Conservation (phyloP, 1,139 yeast species). For the Suhomyces choctaworum region DNA sequence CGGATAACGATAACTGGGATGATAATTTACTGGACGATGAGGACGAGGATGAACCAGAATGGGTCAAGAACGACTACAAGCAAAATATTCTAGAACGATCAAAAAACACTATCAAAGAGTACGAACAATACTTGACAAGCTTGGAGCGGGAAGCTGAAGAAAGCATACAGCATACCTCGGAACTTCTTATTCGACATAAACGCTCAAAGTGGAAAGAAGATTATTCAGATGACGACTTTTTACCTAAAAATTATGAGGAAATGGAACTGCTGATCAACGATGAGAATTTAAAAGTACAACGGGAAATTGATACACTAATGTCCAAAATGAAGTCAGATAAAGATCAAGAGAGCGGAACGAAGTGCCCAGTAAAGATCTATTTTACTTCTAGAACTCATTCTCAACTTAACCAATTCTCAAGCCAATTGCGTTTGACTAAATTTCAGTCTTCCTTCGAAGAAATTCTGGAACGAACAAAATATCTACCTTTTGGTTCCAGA, state of each 20-base stretch:
- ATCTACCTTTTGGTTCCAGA: conserved; percentile 75
- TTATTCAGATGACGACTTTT: conserved; percentile 26
- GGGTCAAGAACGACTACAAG: conserved; percentile 53
- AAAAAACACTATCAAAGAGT: conserved; percentile 36
- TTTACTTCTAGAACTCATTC: conserved; percentile 92
- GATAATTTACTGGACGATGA: conserved; percentile 10
- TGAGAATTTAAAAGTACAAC: conserved; percentile 26
- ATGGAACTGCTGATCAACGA: conserved; percentile 23
- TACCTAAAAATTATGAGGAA: conserved; percentile 45
- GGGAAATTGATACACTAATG: conserved; percentile 47
- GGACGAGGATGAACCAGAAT: conserved; percentile 57
- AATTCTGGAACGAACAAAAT: conserved; percentile 48
- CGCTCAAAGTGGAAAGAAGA: conserved; percentile 6
- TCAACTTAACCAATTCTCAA: conserved; percentile 78
- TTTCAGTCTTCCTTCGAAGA: conserved; percentile 63
- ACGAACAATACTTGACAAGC: conserved; percentile 40
- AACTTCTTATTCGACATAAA: conserved; percentile 2
- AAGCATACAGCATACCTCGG: conserved; percentile 16
- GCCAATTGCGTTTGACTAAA: conserved; percentile 62
- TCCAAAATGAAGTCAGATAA: conserved; percentile 35
- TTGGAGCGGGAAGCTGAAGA: conserved; percentile 20
- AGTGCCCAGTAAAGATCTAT: conserved; percentile 49
- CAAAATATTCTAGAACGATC: conserved; percentile 32
- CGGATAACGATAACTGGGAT: conserved; percentile 21
- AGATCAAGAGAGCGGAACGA: conserved; percentile 20